A percentile compares a stretch with the other conserved stretches of the same genome.
Conservation (phyloP, 208 protist species). For the Crithidia mellificae region DNA sequence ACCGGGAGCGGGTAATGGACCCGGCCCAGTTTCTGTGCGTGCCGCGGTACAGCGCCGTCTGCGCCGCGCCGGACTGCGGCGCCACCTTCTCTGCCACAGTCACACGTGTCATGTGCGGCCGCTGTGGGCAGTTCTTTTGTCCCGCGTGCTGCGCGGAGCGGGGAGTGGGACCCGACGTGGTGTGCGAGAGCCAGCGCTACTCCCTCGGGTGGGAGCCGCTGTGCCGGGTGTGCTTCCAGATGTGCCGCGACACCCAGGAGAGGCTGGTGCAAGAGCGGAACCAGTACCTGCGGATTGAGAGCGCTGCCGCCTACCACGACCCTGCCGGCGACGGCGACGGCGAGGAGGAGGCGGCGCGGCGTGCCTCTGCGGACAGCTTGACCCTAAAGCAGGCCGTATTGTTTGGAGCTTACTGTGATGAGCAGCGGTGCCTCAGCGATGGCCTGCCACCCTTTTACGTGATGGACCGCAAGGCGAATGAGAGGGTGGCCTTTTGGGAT, state of each 20-base stretch:
- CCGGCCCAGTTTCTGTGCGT: conserved; percentile 43
- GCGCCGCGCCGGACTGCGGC: conserved; percentile 36
- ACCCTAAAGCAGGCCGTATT: conserved; percentile 38
- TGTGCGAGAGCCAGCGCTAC: conserved; percentile 32
- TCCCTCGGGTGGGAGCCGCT: conserved; percentile 68
- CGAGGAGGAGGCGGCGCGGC: conserved; percentile 3
- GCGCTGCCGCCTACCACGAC: not conserved
- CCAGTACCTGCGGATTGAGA: conserved; percentile 21
- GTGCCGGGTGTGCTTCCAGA: conserved; percentile 51
- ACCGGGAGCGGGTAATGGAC: conserved; percentile 41
- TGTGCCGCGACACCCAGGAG: conserved; percentile 43
- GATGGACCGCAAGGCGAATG: conserved; percentile 14
- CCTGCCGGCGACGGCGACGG: conserved; percentile 4
- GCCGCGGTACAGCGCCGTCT: conserved; percentile 45
- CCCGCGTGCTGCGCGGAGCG: conserved; percentile 52
- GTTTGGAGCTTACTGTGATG: conserved; percentile 30
- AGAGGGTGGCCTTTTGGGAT: conserved; percentile 25
- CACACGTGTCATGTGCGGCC: conserved; percentile 57
- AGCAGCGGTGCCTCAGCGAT: conserved; percentile 24
- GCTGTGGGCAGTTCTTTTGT: conserved; percentile 80
- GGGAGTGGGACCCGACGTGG: conserved; percentile 48
- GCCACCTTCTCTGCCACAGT: conserved; percentile 44
- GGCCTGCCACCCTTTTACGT: conserved; percentile 36
- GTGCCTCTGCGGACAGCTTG: conserved; percentile 14
- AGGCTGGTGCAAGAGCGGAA: conserved; percentile 18